Conservation (phyloP, 2,329 filamentous ascomycete species). For the Fusarium incarnatum region DNA sequence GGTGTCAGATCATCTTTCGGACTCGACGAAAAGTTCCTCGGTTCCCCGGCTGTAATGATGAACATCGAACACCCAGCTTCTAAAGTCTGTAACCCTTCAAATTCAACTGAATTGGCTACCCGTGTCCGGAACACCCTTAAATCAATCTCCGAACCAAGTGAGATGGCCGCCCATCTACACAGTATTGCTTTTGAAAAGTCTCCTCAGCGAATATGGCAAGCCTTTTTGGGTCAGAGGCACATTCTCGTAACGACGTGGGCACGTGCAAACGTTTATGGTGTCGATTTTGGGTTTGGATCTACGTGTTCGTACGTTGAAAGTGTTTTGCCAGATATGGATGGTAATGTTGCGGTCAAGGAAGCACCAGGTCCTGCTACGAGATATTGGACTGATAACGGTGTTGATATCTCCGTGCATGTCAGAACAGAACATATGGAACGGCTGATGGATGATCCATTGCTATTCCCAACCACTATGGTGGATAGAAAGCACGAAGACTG, state of each 20-base stretch:
- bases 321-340: constrained; percentile 41
- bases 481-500: background rate
- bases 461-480: constrained; percentile 8
- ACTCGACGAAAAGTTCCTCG: constrained; percentile 28
- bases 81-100: background rate
- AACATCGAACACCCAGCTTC: constrained; percentile 36
- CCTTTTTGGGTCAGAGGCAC: constrained; percentile 41
- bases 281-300: constrained; percentile 42
- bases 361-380: constrained; percentile 7
- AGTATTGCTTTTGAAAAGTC: constrained; percentile 40
- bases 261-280: constrained; percentile 41
- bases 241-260: constrained; percentile 46
- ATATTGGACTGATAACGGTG: constrained; percentile 42
- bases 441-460: constrained; percentile 28
- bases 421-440: constrained; percentile 29
- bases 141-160: background rate
- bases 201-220: constrained; percentile 46
- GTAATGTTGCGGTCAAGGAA: constrained; percentile 42
- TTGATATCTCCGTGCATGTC: constrained; percentile 41
- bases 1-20: constrained; percentile 33
- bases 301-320: constrained; percentile 38
- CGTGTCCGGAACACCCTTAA: constrained; percentile 33
- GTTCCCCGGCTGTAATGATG: constrained; percentile 43
- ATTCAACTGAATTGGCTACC: background rate
- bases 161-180: constrained; percentile 36